Base-by-base conservation (phyloP, 2,329 filamentous ascomycete genomes). In the Aspergillus viridinutans region DNA sequence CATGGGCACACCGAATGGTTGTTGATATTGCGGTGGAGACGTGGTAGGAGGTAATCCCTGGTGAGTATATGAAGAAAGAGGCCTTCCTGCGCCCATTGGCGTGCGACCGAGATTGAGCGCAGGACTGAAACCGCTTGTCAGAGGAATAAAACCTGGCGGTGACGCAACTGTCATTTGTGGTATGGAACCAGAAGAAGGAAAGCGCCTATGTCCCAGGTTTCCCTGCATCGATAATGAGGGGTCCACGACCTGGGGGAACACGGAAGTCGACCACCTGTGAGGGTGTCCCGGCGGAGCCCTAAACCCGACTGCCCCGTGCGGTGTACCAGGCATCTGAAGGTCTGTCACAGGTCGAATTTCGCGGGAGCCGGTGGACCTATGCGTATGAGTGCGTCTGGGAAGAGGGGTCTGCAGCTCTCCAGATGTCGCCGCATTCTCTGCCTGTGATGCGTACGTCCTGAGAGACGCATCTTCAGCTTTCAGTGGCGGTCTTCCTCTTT, bases 401-500 rank as follows among this genome's bases (percentile, higher is more conserved):
- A 63, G 58, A 10, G 64, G 52, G 45, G 58, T 47, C 38, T 69
- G 71, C 17, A 58, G 63, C 43, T 70, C 72, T 14, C 64, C 64
- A 4, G 65, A 56, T n/a, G 63, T 51, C 9, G 61, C 53, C 29
- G 64, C 55, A 28, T 65, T 67, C 4, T 72, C 72, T 26, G 69
- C 49, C 45, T 70, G 67, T 4, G 68, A 55, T 17, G 69, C 58
- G 54, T 69, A 72, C 25, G 69, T 61, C 52, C 70, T 64, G 17
- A 73, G 59, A 10, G 72, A 69, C 8, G 72, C 67, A 50, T 77
- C 75, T 49, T 77, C 75, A 43, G 75, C 74, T 57, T 76, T 76
- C 35, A 78, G 59, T 49, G 75, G 75, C 42, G 76, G 76, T 49
- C 76, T 67, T 42, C 76, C 76, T 64, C 77, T 68, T 62, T 79